phyloP scores from a whole-genome alignment of 805 yeast species.

The Candida argentea region DNA sequence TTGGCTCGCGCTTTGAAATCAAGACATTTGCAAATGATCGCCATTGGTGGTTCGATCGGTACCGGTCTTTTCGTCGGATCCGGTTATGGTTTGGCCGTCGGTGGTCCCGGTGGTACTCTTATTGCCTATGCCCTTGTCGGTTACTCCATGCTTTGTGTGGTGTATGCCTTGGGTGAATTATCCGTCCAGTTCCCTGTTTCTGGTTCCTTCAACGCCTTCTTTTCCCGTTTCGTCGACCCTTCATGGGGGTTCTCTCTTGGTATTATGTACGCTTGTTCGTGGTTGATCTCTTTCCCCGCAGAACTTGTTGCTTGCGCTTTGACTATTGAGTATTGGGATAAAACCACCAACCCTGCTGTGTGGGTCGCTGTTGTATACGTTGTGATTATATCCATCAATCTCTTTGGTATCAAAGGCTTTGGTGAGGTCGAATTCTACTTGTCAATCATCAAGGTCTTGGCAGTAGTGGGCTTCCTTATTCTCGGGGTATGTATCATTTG shows the following conservation, averaged over 20 bases:
- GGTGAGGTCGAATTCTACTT: constrained; percentile 21
- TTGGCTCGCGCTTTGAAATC: constrained; percentile 30
- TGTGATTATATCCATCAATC: constrained; percentile 21
- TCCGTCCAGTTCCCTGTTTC: constrained; percentile 44
- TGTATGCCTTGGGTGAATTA: constrained; percentile 39
- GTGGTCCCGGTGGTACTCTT: constrained; percentile 22
- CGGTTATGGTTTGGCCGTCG: constrained; percentile 29
- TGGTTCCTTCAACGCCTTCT: constrained; percentile 42
- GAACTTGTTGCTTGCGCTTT: constrained; percentile 25
- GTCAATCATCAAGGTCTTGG: constrained; percentile 16
- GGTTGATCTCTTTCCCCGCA: constrained; percentile 24
- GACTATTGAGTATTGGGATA: constrained; percentile 27
- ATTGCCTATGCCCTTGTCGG: constrained; percentile 18
- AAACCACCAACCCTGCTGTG: constrained; percentile 21
- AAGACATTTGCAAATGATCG: constrained; percentile 61
- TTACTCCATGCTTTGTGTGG: constrained; percentile 14
- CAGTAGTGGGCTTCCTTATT: constrained; percentile 21
- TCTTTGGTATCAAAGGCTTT: constrained; percentile 26
- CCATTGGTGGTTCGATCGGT: constrained; percentile 81
- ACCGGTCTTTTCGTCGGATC: constrained; percentile 51
- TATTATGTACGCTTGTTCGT: constrained; percentile 31
- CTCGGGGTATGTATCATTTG: constrained; percentile 20
- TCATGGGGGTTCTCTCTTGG: constrained; percentile 46
- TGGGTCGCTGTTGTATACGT: constrained; percentile 29
- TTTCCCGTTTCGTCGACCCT: constrained; percentile 46